Percentiles rank a stretch among this genome's conserved stretches.
phyloP scores from a whole-genome alignment of 2,329 filamentous ascomycete genomes.

The Ophiocordyceps robertsii region DNA sequence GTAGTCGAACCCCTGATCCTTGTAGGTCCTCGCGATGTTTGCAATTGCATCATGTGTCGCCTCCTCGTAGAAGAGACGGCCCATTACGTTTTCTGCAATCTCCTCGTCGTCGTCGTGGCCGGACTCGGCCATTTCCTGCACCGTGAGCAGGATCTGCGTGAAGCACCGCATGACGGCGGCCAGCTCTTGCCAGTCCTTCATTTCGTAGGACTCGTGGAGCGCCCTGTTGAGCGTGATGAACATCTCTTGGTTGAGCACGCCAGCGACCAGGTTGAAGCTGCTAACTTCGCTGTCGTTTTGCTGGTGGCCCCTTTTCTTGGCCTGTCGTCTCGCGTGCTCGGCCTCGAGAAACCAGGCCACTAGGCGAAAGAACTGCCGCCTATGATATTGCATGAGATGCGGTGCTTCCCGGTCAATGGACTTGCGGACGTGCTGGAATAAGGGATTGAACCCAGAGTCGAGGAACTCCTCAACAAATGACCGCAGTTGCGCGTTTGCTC shows the following conservation, averaged over 20 bases:
- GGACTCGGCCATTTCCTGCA: slow-evolving; percentile 83
- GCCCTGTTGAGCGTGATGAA: slow-evolving; percentile 78
- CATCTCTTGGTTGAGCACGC: slow-evolving; percentile 86
- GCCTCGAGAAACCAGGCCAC: slow-evolving; percentile 87
- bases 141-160: slow-evolving; percentile 82
- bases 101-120: slow-evolving; percentile 86
- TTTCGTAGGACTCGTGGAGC: slow-evolving; percentile 66
- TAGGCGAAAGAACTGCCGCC: slow-evolving; percentile 81
- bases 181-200: slow-evolving; percentile 77
- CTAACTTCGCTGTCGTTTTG: slow-evolving; percentile 41
- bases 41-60: slow-evolving; percentile 81
- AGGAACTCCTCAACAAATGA: slow-evolving; percentile 86
- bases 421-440: slow-evolving; percentile 74
- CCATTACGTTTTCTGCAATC: slow-evolving; percentile 94
- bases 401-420: slow-evolving; percentile 83
- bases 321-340: slow-evolving; percentile 57
- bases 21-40: slow-evolving; percentile 71
- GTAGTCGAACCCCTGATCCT: slow-evolving; percentile 87
- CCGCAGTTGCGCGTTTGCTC: slow-evolving; percentile 64
- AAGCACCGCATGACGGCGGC: slow-evolving; percentile 87
- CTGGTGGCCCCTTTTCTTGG: slow-evolving; percentile 39
- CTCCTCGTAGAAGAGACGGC: slow-evolving; percentile 97
- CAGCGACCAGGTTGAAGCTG: slow-evolving; percentile 76
- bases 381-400: slow-evolving; percentile 63
- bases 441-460: slow-evolving; percentile 87